Base-by-base conservation (phyloP, 2,329 filamentous ascomycete species). In the Hypoxylon sp. region DNA sequence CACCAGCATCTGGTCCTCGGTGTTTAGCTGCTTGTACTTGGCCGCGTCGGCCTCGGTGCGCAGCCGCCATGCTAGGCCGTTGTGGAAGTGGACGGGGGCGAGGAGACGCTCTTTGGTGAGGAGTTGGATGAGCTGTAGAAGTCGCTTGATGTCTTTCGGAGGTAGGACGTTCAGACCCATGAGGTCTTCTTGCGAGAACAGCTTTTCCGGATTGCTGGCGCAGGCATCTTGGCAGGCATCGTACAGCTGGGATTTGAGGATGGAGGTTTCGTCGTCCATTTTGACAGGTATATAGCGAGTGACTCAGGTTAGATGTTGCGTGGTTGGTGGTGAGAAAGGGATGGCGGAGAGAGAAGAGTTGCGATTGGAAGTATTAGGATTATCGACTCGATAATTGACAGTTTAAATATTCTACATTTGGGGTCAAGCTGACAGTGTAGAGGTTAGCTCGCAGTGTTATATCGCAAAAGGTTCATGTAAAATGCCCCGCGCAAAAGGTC, bases 1-100 rank as follows among this genome's bases (percentile, higher is more conserved):
- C 24, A 98, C 91, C 74, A 97, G 85, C 74, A 88, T 87, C 78
- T 90, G 86, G 70, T 98, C 94, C 73, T 94, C 88, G 63, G 87
- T 86, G 48, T 81, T 79, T 65, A 88, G 84, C 63, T 81, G 80
- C 68, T 84, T 85, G 76, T 88, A 89, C 87, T 89, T 89, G 69
- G 84, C 82, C 2, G 87, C 88, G 70, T 90, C 88, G 47, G 85
- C 84, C 43, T 80, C 78, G 51, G 84, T 82, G 41, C 87, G 83
- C 77, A 86, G 83, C 70, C 84, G 83, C 87, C 87, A 90, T 64
- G 81, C 81, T 24, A 85, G 73, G 20, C 79, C 78, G 44, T 77
- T 78, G 47, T 76, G 75, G 34, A 80, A 78, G 52, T 78, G 74
- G 50, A 84, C 80, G 22, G 80, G 78, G 61, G 83, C 81, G 69